phyloP scores from a whole-genome alignment of 2,329 filamentous ascomycete species.

The Botrytis paeoniae region DNA sequence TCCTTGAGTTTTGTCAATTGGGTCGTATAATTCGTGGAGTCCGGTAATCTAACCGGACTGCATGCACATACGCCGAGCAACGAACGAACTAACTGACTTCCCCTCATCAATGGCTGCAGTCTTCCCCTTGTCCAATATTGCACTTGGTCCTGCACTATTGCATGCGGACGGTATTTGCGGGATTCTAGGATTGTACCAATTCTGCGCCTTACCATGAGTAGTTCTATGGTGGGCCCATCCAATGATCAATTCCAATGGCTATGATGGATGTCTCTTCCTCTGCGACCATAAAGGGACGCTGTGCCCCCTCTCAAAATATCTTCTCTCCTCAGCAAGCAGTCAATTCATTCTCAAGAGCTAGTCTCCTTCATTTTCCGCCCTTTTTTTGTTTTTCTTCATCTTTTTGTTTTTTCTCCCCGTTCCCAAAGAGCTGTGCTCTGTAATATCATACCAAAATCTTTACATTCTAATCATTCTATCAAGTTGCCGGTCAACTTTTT shows the following conservation, averaged over 20 bases:
- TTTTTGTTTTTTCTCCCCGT: conserved; percentile 36
- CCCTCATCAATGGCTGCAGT: conserved; percentile 18
- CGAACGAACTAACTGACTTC: conserved; percentile 1
- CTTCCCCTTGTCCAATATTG: conserved; percentile 11
- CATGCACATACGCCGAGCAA: conserved; percentile 5
- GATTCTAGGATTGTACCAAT: not conserved
- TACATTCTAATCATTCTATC: conserved; percentile 37
- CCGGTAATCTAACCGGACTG: conserved; percentile 18
- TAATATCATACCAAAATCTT: conserved; percentile 39
- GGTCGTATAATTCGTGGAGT: conserved; percentile 8
- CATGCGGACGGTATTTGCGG: not conserved
- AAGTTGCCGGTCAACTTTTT: conserved; percentile 52
- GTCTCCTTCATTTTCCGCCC: conserved; percentile 46
- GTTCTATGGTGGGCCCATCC: conserved; percentile 5
- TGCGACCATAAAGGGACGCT: conserved; percentile 33
- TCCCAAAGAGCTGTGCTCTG: conserved; percentile 54
- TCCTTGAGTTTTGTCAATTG: not conserved
- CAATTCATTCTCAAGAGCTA: conserved; percentile 49
- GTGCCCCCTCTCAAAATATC: conserved; percentile 27
- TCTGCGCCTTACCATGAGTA: conserved; percentile 16
- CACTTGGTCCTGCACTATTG: not conserved
- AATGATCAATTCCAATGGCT: conserved; percentile 17
- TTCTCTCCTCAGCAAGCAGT: conserved; percentile 63
- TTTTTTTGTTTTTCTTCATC: conserved; percentile 48
- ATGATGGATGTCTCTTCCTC: conserved; percentile 1